A percentile compares a stretch with the other conserved stretches of the same genome.
Conservation (phyloP, 1,139 yeast genomes). For the Yamadazyma siamensis region DNA sequence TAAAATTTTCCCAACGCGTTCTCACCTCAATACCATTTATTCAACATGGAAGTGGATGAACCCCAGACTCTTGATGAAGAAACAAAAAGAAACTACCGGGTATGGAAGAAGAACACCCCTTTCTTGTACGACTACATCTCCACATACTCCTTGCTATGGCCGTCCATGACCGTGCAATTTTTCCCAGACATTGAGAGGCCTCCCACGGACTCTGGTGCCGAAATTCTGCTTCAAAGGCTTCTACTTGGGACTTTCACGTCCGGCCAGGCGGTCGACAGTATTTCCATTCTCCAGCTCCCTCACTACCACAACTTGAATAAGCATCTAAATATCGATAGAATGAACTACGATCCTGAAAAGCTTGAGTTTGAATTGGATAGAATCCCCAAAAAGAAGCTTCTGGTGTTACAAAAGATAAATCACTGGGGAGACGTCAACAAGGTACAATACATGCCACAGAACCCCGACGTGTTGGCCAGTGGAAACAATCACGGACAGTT, state of each 20-base stretch:
- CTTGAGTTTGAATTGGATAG: slow-evolving; percentile 38
- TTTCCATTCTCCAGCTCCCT: slow-evolving; percentile 39
- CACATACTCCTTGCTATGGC: slow-evolving; percentile 53
- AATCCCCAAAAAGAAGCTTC: slow-evolving; percentile 24
- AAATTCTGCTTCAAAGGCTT: slow-evolving; percentile 27
- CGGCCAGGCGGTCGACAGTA: slow-evolving; percentile 40
- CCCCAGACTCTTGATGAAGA: slow-evolving; percentile 7
- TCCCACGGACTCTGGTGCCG: slow-evolving; percentile 7
- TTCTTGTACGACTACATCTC: slow-evolving; percentile 47
- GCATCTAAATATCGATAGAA: slow-evolving; percentile 27
- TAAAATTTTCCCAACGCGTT: slow-evolving; percentile 3
- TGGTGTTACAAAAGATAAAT: slow-evolving; percentile 37
- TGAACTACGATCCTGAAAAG: slow-evolving; percentile 38
- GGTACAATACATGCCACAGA: slow-evolving; percentile 41
- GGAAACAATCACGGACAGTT: slow-evolving; percentile 40
- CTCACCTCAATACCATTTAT: not conserved
- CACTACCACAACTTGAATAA: slow-evolving; percentile 30
- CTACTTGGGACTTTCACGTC: slow-evolving; percentile 42
- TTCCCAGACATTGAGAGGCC: slow-evolving; percentile 45
- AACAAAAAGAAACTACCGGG: slow-evolving; percentile 35
- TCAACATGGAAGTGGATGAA: not conserved
- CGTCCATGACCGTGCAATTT: slow-evolving; percentile 52
- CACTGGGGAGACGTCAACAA: slow-evolving; percentile 46
- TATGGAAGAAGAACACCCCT: slow-evolving; percentile 58
- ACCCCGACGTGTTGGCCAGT: slow-evolving; percentile 43